Evolutionary conservation across 805 yeast genomes (phyloP), one percentile per base, ranked within the genome.

Genomic region (Candida arabinofermentans): DNA sequence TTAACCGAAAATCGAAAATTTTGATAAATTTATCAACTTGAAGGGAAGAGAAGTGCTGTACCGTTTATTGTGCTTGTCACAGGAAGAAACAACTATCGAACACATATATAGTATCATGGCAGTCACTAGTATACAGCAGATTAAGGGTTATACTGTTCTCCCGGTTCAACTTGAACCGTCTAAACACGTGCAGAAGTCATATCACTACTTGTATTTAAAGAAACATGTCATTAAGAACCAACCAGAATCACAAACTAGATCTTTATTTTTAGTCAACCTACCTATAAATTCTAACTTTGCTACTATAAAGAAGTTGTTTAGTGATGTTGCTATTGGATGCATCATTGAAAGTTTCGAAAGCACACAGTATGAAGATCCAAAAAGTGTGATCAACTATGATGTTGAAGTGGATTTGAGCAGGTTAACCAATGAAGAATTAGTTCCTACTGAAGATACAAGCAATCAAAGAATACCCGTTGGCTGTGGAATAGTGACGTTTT

Each of bases 241-340:
- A 26, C 62, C 67, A 2, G 72, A 73, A 26, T 61, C 71, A 17
- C 62, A 58, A 16, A 73, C 74, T 39, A 69, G 85, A 39, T 72
- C 85, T 23, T 61, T 90, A n/a, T 90, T 90, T 63, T 59, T 83
- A 5, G 78, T 84, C 43, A 89, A 90, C 57, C 64, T 88, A 31
- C 96, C 97, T 2, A 64, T 82, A 18, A 72, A 74, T 43, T 71
- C 88, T 6, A 69, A 72, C 19, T 54, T 76, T 13, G 69, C 71
- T 33, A 66, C 67, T 27, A 57, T 88, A 36, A 82, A 78, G 54
- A 70, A 68, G 42, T 72, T 80, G 32, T 77, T 88, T 53, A 72
- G 72, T 41, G 64, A 71, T 12, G 69, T 84, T 1, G 79, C 86
- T 27, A 72, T 79, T 2, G 86, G 83, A 5, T 75, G 89, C 7